These are phyloP conservation scores for Protea cynaroides DNA, from an alignment of 164 flowering plant species.

Conservation along the genomic window DNA sequence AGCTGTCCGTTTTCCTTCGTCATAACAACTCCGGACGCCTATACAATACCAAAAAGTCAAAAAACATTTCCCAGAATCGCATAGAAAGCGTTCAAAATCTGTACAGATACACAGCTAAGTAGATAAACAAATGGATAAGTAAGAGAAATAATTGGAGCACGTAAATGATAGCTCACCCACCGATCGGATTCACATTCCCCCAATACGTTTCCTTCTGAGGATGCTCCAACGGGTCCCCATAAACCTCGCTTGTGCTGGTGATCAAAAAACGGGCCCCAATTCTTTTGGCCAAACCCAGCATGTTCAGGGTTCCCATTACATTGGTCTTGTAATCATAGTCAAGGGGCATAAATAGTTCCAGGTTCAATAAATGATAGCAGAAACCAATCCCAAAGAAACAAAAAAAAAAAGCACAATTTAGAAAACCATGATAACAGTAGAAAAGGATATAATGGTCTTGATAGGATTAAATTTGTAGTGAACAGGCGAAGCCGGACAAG, in stretches of 20 bases:
- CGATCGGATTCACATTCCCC: slow-evolving; percentile 97
- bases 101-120: not conserved
- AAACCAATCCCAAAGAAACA: slow-evolving; percentile 3
- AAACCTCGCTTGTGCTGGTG: slow-evolving; percentile 93
- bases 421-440: not conserved
- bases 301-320: slow-evolving; percentile 96
- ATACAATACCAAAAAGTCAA: slow-evolving; percentile 9
- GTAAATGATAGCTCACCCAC: slow-evolving; percentile 44
- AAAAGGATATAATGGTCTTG: slow-evolving; percentile 92
- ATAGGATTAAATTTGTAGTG: slow-evolving; percentile 93
- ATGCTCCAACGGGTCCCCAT: slow-evolving; percentile 96
- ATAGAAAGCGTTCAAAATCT: not conserved
- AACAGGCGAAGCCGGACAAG: slow-evolving; percentile 97
- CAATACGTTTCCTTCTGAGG: slow-evolving; percentile 94
- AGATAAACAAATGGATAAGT: slow-evolving; percentile 2
- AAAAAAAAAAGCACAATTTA: not conserved
- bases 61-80: slow-evolving; percentile 2
- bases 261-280: slow-evolving; percentile 87
- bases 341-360: slow-evolving; percentile 30
- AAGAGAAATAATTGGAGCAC: not conserved
- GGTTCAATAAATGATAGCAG: slow-evolving; percentile 1
- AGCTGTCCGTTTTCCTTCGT: slow-evolving; percentile 91
- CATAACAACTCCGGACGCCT: slow-evolving; percentile 96
- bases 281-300: slow-evolving; percentile 96
- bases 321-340: slow-evolving; percentile 77